Evolutionary conservation across 345 rosid species (phyloP).

Genomic region (Angophora floribunda): DNA sequence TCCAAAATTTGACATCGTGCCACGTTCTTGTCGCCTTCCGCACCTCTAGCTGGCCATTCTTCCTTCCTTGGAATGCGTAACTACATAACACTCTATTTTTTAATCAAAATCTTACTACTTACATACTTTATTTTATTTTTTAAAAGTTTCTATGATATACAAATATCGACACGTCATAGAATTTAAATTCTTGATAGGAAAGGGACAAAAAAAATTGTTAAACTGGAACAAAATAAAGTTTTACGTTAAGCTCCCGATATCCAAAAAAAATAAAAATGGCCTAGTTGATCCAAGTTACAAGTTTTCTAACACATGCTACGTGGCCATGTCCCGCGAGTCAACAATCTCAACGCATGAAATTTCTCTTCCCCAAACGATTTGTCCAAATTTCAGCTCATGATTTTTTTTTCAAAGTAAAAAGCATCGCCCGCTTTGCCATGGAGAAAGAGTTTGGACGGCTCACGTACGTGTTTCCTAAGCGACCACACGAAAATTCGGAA

Average conservation of each 20-base stretch:
- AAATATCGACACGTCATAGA: not conserved
- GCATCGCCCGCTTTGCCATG: not conserved
- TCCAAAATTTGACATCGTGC: not conserved
- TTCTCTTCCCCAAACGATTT: not conserved
- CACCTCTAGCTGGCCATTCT: not conserved
- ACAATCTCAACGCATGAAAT: not conserved
- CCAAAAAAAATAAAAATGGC: not conserved
- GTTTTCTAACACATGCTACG: not conserved
- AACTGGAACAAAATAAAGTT: not conserved
- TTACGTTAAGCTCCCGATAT: not conserved
- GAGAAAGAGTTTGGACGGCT: not conserved
- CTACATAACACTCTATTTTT: fast-evolving
- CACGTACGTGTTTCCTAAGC: not conserved
- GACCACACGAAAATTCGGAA: not conserved
- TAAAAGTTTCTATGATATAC: not conserved
- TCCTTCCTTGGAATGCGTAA: not conserved
- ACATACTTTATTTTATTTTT: too few species aligned
- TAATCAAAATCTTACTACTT: not conserved
- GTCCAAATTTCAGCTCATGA: not conserved
- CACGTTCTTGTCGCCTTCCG: not conserved
- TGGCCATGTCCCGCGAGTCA: not conserved
- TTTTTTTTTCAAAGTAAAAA: not conserved
- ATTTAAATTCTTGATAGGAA: not conserved
- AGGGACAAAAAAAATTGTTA: not conserved
- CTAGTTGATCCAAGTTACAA: not conserved